A percentile compares a stretch with the other conserved stretches of the same genome.
Conservation (phyloP, 352 stramenopile genomes). For the Phytopythium litorale region DNA sequence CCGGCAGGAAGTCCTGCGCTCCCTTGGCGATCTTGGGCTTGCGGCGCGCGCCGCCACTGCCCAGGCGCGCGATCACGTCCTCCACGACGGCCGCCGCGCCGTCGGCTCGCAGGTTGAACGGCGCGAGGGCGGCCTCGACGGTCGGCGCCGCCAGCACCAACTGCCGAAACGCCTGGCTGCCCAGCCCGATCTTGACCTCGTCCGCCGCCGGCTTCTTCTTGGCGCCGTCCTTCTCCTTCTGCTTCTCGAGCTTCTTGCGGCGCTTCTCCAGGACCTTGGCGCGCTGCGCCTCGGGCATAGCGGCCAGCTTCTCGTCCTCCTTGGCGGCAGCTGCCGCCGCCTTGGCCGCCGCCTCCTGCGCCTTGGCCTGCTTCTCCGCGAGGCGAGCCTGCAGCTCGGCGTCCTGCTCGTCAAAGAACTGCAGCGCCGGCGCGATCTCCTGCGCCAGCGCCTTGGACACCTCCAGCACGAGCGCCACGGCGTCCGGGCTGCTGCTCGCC, state of each 20-base stretch:
- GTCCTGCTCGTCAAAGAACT: conserved; percentile 61
- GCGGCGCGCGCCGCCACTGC: conserved; percentile 67
- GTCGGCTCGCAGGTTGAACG: conserved; percentile 57
- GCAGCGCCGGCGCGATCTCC: conserved; percentile 48
- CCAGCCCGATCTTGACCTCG: conserved; percentile 60
- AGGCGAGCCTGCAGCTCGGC: conserved; percentile 45
- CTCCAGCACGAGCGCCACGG: conserved; percentile 49
- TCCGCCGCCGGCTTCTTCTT: conserved; percentile 76
- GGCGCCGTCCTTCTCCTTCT: conserved; percentile 69
- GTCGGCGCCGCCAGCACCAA: conserved; percentile 22
- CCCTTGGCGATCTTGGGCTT: conserved; percentile 90
- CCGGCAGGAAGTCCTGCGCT: conserved; percentile 94
- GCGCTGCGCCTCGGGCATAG: conserved; percentile 72
- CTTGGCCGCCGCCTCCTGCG: conserved; percentile 64
- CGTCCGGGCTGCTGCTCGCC: conserved; percentile 10
- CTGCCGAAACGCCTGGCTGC: conserved; percentile 60
- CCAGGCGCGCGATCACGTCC: conserved; percentile 57
- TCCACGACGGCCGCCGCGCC: conserved; percentile 50
- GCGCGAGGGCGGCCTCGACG: conserved; percentile 24
- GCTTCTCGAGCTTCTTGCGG: conserved; percentile 83
- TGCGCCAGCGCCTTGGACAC: conserved; percentile 30
- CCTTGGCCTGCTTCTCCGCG: conserved; percentile 55
- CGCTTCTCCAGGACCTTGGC: conserved; percentile 75
- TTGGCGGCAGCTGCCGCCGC: conserved; percentile 69
- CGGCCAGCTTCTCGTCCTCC: conserved; percentile 79